A percentile compares a stretch with the other conserved stretches of the same genome.
Evolutionary conservation across 202 grass and related monocot species (phyloP).

Genomic region (Dendrocalamus latiflorus): DNA sequence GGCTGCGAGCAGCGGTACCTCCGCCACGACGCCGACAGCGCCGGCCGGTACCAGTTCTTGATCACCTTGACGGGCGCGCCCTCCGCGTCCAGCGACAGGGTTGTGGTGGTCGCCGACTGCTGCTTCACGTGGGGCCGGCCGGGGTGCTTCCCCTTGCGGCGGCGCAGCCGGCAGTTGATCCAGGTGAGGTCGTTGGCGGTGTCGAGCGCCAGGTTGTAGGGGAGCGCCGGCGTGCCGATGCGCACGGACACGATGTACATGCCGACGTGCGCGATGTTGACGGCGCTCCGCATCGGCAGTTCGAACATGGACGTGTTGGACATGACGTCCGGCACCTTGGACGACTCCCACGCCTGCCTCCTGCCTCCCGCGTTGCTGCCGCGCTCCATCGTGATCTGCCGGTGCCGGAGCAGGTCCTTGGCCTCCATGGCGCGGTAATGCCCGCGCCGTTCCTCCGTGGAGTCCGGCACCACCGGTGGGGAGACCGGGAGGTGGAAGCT

Average conservation of each 20-base stretch:
- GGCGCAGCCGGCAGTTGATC: conserved; percentile 56
- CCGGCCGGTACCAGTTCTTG: conserved; percentile 46
- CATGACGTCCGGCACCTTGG: conserved; percentile 3
- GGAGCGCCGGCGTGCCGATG: too few relatives aligned
- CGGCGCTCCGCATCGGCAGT: conserved; percentile 53
- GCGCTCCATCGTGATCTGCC: neutral
- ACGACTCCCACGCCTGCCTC: neutral
- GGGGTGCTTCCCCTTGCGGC: conserved; percentile 28
- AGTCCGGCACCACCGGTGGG: conserved; percentile 21
- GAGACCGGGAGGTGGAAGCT: conserved; percentile 6
- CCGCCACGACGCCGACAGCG: conserved; percentile 50
- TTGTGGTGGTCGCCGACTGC: neutral
- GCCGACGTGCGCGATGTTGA: too few relatives aligned
- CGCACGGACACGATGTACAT: too few relatives aligned
- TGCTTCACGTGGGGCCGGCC: neutral
- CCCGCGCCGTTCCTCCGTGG: conserved; percentile 27
- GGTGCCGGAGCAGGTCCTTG: conserved; percentile 34
- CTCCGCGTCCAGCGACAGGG: conserved; percentile 18
- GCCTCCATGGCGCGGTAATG: conserved; percentile 36
- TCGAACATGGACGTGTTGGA: conserved; percentile 37
- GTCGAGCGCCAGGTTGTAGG: too few relatives aligned
- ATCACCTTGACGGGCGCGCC: neutral
- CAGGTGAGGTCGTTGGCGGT: conserved; percentile 64
- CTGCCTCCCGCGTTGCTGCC: too few relatives aligned
- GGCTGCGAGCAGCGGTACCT: conserved; percentile 48